Evolutionary conservation across 2,329 filamentous ascomycete species (phyloP), one percentile per base, ranked within the genome.

Genomic region (Fusarium guadeloupense): DNA sequence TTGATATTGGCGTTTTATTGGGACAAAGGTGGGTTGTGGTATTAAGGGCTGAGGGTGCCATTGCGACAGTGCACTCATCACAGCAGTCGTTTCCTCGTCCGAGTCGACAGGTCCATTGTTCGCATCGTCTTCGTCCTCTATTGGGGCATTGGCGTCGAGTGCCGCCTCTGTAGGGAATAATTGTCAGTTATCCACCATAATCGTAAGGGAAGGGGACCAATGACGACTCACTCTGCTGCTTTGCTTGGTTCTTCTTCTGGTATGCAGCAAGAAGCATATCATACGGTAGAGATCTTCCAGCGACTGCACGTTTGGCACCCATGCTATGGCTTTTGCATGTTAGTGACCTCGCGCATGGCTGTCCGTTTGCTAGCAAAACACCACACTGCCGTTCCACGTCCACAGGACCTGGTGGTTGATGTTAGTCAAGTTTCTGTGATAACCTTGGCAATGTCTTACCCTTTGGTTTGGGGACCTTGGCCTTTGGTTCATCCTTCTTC

Each of bases 221-320:
- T 33, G 14, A 48, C 33, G 37, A 84, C 89, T 78, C 82, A 93
- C 92, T 96, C 76, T 98, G 95, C 79, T 97, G 92, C 72, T 97
- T 96, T 19, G 95, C 95, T 76, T 98, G 95, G 70, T 99, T 99
- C 82, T 97, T 98, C 83, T 98, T 97, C 75, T 95, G 91, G 71
- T 95, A 95, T 8, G 90, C 89, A 13, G 90, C 88, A 31, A 97
- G 83, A 33, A 97, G 80, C 89, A 96, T 95, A 75, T 97, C 93
- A 72, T 97, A 97, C 2, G 93, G 93, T 56, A 96, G 78, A 38
- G 91, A 95, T 59, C 93, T 84, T 1, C 93, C 93, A 6, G 92
- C 90, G 4, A 97, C 93, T 1, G 90, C 90, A 67, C 93, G 85
- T 77, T 97, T 97, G 6, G 93, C 90, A 10, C 93, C 93, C 93